phyloP scores from a whole-genome alignment of 73 alveolate genomes.

The Paramecium primaurelia region DNA sequence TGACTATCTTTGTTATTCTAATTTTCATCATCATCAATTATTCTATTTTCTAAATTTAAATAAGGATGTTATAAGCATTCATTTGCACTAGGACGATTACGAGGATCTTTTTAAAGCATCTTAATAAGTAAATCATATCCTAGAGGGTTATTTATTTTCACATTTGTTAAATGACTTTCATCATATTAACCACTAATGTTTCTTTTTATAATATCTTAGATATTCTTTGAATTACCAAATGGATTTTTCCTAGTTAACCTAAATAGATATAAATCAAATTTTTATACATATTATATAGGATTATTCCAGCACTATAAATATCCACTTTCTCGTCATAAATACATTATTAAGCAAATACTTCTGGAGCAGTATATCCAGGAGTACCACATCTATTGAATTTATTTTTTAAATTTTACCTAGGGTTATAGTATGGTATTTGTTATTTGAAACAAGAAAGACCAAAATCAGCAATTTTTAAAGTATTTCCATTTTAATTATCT shows the following conservation, averaged over 20 bases:
- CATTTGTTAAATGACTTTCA: background rate
- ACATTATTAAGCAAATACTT: slow-evolving; percentile 38
- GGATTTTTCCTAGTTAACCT: background rate
- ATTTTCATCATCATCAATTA: background rate
- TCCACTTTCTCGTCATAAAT: slow-evolving; percentile 44
- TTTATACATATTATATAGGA: slow-evolving; percentile 26
- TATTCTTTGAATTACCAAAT: background rate
- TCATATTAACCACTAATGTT: background rate
- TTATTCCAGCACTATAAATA: slow-evolving; percentile 56
- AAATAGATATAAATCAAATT: background rate
- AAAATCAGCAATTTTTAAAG: background rate
- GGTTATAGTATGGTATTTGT: background rate
- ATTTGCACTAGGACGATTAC: background rate
- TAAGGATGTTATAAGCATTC: background rate
- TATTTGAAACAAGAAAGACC: background rate
- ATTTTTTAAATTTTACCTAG: background rate
- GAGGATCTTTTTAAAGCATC: background rate
- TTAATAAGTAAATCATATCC: background rate
- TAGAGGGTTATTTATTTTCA: background rate
- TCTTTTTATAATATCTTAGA: background rate
- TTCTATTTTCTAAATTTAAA: background rate
- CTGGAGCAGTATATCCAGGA: slow-evolving; percentile 78
- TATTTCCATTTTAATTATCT: background rate
- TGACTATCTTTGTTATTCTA: background rate
- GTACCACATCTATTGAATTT: slow-evolving; percentile 67